phyloP scores from a whole-genome alignment of 75 land plant species.

The Picea glauca region DNA sequence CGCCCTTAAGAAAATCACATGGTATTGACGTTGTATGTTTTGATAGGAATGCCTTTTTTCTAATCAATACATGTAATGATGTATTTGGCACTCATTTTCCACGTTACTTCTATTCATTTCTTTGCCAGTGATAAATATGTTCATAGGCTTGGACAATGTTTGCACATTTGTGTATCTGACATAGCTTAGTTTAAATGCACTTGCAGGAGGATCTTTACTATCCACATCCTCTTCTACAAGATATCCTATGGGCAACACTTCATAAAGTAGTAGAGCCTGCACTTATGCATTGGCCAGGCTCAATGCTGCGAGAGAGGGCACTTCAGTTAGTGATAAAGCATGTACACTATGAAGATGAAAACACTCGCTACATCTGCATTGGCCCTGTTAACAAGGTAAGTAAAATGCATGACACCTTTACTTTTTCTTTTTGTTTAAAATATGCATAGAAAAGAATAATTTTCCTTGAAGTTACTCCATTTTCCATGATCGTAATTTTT shows the following conservation, averaged over 20 bases:
- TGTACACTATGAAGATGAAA: constrained; percentile 98
- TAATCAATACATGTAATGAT: constrained; percentile 34
- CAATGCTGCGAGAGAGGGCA: constrained; percentile 76
- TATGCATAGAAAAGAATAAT: too few relatives aligned
- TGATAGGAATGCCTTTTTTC: too few relatives aligned
- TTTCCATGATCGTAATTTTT: too few relatives aligned
- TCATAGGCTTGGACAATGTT: too few relatives aligned
- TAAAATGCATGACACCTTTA: too few relatives aligned
- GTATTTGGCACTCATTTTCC: not conserved
- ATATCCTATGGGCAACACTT: constrained; percentile 83
- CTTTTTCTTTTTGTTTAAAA: too few relatives aligned
- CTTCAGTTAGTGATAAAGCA: constrained; percentile 63
- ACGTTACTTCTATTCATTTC: too few relatives aligned
- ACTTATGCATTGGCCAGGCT: constrained; percentile 83
- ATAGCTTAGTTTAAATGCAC: not conserved
- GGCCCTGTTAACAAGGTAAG: constrained; percentile 93
- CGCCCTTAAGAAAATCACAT: too few relatives aligned
- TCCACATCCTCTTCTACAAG: constrained; percentile 89
- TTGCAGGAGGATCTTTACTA: constrained; percentile 93
- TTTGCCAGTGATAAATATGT: too few relatives aligned
- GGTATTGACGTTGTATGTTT: too few relatives aligned
- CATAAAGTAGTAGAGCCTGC: constrained; percentile 77
- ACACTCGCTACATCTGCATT: constrained; percentile 86
- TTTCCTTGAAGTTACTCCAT: too few relatives aligned
- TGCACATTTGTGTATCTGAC: too few relatives aligned